Percentiles rank a stretch among this genome's conserved stretches.
phyloP scores from a whole-genome alignment of 2,329 filamentous ascomycete species.

The Penicillium crustosum region DNA sequence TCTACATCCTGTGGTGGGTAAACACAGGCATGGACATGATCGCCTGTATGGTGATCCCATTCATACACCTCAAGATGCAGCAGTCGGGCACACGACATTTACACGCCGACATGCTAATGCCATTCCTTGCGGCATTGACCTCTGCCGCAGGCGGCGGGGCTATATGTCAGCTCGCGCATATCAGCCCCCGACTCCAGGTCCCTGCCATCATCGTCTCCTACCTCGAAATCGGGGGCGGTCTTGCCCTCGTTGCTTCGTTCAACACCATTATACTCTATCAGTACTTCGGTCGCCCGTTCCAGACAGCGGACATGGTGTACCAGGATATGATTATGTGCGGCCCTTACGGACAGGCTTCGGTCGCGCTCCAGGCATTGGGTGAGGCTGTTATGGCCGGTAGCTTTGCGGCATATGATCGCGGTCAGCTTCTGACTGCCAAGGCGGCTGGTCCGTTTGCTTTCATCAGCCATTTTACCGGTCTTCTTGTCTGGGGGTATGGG shows the following conservation, averaged over 20 bases:
- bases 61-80: conserved; percentile 39
- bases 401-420: conserved; percentile 37
- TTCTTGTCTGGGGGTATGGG: conserved; percentile 43
- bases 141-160: conserved; percentile 41
- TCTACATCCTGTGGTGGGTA: conserved; percentile 47
- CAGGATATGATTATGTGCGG: conserved; percentile 46
- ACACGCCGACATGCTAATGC: conserved; percentile 39
- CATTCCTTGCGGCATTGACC: conserved; percentile 42
- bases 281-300: conserved; percentile 29
- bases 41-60: conserved; percentile 37
- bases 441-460: conserved; percentile 35
- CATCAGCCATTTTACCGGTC: conserved; percentile 39
- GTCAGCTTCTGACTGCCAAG: conserved; percentile 34
- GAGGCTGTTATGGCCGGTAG: conserved; percentile 30
- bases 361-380: conserved; percentile 43
- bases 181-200: conserved; percentile 34
- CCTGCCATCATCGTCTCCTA: conserved; percentile 46
- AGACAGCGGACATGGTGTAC: conserved; percentile 28
- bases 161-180: conserved; percentile 32
- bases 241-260: conserved; percentile 35
- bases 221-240: conserved; percentile 38
- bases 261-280: conserved; percentile 37
- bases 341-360: conserved; percentile 42
- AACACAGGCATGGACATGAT: conserved; percentile 34
- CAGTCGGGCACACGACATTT: conserved; percentile 37